Percentiles rank a stretch among this genome's conserved stretches.
Evolutionary conservation across 768 basidiomycete genomes (phyloP).

Genomic region (Xerocomellus chrysenteron): DNA sequence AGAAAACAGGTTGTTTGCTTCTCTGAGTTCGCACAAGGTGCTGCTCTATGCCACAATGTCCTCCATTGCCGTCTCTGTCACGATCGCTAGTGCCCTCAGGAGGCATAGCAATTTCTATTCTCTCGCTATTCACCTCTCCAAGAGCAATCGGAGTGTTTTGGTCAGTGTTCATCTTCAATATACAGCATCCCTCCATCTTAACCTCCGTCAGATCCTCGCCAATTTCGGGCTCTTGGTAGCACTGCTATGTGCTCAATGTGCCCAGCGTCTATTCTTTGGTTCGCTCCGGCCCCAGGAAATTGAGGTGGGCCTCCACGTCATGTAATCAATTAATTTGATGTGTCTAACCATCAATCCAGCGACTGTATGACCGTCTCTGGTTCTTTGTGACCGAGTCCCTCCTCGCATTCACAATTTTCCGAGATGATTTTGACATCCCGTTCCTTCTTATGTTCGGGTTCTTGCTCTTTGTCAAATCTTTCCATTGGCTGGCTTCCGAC

Average conservation of each 20-base stretch:
- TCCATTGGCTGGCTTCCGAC: conserved; percentile 96
- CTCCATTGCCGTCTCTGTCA: conserved; percentile 63
- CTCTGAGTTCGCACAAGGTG: conserved; percentile 61
- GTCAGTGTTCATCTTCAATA: conserved; percentile 43
- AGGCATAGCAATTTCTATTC: conserved; percentile 92
- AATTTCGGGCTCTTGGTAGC: conserved; percentile 86
- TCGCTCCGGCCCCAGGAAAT: conserved; percentile 82
- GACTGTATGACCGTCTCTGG: conserved; percentile 94
- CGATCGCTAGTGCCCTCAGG: conserved; percentile 77
- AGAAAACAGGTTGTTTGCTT: conserved; percentile 46
- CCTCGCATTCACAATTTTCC: conserved; percentile 95
- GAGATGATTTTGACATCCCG: conserved; percentile 90
- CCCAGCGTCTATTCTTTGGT: conserved; percentile 92
- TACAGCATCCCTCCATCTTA: conserved; percentile 1
- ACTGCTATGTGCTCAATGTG: conserved; percentile 68
- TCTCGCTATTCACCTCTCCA: conserved; percentile 87
- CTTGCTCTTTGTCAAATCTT: conserved; percentile 91
- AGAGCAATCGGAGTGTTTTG: conserved; percentile 89
- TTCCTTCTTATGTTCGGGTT: conserved; percentile 96
- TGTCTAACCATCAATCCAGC: conserved; percentile 46
- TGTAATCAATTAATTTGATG: background rate
- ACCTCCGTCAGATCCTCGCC: conserved; percentile 66
- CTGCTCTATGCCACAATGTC: conserved; percentile 70
- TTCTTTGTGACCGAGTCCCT: conserved; percentile 97
- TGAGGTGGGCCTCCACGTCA: conserved; percentile 57